phyloP scores from a whole-genome alignment of 192 early-diverging fungal species.

The Mortierella antarctica region DNA sequence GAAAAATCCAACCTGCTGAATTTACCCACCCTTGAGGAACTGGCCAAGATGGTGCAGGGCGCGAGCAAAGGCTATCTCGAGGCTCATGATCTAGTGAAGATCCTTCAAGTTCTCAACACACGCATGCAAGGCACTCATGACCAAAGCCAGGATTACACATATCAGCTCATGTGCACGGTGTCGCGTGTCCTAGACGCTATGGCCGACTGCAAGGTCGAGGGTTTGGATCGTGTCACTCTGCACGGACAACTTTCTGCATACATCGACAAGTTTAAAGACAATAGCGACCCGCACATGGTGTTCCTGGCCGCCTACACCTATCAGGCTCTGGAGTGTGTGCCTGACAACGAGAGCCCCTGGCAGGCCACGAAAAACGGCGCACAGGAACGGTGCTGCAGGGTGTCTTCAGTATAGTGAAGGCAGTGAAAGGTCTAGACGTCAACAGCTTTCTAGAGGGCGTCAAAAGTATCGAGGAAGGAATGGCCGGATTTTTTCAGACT shows the following conservation, averaged over 20 bases:
- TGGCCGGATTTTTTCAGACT: no score
- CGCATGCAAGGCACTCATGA: conserved; percentile 2
- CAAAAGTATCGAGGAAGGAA: not conserved
- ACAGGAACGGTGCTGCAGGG: not conserved
- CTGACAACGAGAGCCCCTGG: not conserved
- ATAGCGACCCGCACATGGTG: not conserved
- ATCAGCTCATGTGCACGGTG: conserved; percentile 4
- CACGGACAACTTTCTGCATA: not conserved
- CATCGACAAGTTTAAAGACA: not conserved
- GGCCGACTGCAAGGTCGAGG: conserved; percentile 2
- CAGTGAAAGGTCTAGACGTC: not conserved
- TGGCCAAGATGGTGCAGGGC: not conserved
- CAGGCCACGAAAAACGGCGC: not conserved
- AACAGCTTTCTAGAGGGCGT: not conserved
- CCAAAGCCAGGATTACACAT: not conserved
- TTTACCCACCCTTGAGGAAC: not conserved
- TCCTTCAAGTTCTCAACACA: conserved; percentile 1
- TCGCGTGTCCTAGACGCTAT: conserved; percentile 7
- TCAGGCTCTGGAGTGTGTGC: conserved; percentile 5
- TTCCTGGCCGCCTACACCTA: conserved; percentile 1
- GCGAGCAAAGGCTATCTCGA: not conserved
- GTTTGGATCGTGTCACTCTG: not conserved
- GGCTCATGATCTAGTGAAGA: conserved; percentile 13
- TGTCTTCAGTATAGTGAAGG: not conserved
- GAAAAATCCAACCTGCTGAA: not conserved